Base-by-base conservation (phyloP, 2,329 filamentous ascomycete genomes). In the Microcyclospora pomicola region DNA sequence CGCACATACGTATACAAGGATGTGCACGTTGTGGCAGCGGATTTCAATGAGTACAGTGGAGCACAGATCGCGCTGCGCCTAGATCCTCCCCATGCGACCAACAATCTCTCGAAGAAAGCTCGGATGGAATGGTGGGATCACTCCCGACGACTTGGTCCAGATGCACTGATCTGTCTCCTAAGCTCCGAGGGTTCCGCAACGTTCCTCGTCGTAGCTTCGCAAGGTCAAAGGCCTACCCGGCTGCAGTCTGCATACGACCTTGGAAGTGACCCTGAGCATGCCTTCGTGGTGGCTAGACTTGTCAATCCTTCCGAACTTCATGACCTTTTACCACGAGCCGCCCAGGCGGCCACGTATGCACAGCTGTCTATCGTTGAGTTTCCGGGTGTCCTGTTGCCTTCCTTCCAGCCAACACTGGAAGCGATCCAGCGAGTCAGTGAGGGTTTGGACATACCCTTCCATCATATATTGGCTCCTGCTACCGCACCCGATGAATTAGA, bases 391-490 rank as follows among this genome's bases (percentile, higher is more conserved):
- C 53, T 80, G 2, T 58, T 77, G 2, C 65, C 69, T 0, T 65
- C 75, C 0, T 80, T 80, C 45, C 57, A 66, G 16, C 70, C 72
- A 16, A 76, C 70, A 0, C 59, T 80, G 0, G 54, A 62, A 32
- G 69, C 69, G 0, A 57, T 81, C 2, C 72, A 80, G 48, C 50
- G 55, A 1, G 72, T 77, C 60, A 64, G 42, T 5, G 29, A 39
- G 13, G 43, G 32, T 1, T 37, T 43, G 1, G 46, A 53, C 15
- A 15, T 59, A n/a, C 56, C 58, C 1, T 59, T 60, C 35, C 35
- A 41, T 3, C 40, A 53, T 1, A 39, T 50, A 2, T 42, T 65
- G 7, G 52, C 51, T 2, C 56, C 59, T 1, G 27, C 31, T 12
- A 14, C 36, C 1, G 38, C 33, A 2, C 31, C 36, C 15, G 15